These are phyloP conservation scores for Paecilomyces variotii DNA, from an alignment of 2,329 filamentous ascomycete species.

Conservation along the genomic window DNA sequence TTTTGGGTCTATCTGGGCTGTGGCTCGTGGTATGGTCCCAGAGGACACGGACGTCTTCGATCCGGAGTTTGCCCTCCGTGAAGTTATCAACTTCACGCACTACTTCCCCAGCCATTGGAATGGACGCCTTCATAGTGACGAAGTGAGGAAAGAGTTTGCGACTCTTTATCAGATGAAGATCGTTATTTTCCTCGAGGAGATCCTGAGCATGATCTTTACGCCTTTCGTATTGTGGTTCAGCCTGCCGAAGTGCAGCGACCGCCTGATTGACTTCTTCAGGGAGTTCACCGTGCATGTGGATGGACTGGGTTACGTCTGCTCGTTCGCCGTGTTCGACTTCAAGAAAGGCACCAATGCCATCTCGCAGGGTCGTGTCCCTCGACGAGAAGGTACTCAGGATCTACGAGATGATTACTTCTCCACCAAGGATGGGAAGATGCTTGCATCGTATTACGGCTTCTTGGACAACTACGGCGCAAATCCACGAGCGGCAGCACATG, in stretches of 20 bases:
- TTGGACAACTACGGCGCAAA: conserved; percentile 82
- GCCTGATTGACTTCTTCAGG: conserved; percentile 93
- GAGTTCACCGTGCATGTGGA: conserved; percentile 98
- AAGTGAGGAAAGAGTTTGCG: conserved; percentile 85
- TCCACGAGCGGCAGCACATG: conserved; percentile 57
- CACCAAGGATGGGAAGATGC: conserved; percentile 95
- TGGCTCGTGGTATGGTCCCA: conserved; percentile 73
- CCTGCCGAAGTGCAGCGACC: conserved; percentile 79
- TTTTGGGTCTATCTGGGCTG: conserved; percentile 73
- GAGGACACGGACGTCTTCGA: conserved; percentile 87
- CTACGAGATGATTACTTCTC: conserved; percentile 87
- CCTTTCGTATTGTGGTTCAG: conserved; percentile 83
- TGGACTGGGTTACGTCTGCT: conserved; percentile 90
- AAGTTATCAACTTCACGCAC: conserved; percentile 87
- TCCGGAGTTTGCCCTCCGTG: conserved; percentile 77
- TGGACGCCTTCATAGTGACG: conserved; percentile 81
- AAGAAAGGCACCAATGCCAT: conserved; percentile 64
- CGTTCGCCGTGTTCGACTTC: conserved; percentile 95
- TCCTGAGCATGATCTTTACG: conserved; percentile 84
- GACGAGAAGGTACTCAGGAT: conserved; percentile 40
- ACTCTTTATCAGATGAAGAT: conserved; percentile 87
- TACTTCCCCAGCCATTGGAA: conserved; percentile 88
- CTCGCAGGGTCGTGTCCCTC: conserved; percentile 30
- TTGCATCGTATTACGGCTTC: conserved; percentile 93
- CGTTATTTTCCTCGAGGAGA: conserved; percentile 84